These are phyloP conservation scores for Penicillium sclerotiorum DNA, from an alignment of 2,329 filamentous ascomycete genomes.

Conservation along the genomic window DNA sequence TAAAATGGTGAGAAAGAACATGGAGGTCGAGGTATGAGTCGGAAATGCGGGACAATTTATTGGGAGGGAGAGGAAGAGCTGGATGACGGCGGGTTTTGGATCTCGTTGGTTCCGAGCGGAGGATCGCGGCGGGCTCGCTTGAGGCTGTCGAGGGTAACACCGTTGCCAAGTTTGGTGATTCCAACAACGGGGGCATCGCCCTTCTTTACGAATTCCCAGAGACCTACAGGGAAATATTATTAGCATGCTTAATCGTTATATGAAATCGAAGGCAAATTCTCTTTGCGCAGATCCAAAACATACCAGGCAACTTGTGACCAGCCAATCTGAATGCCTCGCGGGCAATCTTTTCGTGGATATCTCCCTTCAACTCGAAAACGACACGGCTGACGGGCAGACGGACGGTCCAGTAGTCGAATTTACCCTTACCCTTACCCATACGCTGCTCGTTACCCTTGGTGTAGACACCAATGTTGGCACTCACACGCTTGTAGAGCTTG, in stretches of 20 bases:
- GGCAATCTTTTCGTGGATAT: slow-evolving; percentile 91
- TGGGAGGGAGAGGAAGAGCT: slow-evolving; percentile 38
- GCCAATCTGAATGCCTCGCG: slow-evolving; percentile 92
- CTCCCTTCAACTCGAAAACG: slow-evolving; percentile 87
- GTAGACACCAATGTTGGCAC: slow-evolving; percentile 93
- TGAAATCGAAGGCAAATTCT: neutral
- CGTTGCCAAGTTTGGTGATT: slow-evolving; percentile 81
- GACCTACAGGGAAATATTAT: slow-evolving; percentile 33
- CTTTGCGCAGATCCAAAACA: slow-evolving; percentile 34
- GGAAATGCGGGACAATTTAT: slow-evolving; percentile 27
- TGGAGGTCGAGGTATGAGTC: slow-evolving; percentile 4
- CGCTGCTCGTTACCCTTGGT: slow-evolving; percentile 93
- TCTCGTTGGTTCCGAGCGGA: slow-evolving; percentile 43
- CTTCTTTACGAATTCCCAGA: slow-evolving; percentile 91
- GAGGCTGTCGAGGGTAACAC: slow-evolving; percentile 78
- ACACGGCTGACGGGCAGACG: slow-evolving; percentile 89
- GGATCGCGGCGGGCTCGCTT: slow-evolving; percentile 75
- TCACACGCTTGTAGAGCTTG: slow-evolving; percentile 85
- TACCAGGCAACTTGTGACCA: slow-evolving; percentile 91
- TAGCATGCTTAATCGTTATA: slow-evolving; percentile 16
- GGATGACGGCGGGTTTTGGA: slow-evolving; percentile 36
- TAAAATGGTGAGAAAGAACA: slow-evolving; percentile 14
- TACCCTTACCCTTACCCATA: slow-evolving; percentile 99
- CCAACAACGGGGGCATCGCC: slow-evolving; percentile 89
- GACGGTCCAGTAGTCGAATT: slow-evolving; percentile 94